These are phyloP conservation scores for Ploettnerulaceae sp. DNA, from an alignment of 2,329 filamentous ascomycete genomes.

Conservation along the genomic window DNA sequence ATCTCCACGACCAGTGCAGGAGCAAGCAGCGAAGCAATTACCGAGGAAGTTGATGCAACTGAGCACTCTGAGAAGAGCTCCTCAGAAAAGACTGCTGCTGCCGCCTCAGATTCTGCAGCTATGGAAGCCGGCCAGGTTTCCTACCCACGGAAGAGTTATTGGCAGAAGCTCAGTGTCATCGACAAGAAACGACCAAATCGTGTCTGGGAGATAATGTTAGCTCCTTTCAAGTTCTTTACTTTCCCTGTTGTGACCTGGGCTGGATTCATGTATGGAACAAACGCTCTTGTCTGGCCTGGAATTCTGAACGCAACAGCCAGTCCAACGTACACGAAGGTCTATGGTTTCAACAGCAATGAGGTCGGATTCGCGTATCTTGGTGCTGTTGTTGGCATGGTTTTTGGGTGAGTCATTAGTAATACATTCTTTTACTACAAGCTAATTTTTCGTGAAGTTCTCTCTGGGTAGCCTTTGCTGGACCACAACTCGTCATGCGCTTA, in stretches of 20 bases:
- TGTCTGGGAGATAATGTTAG: constrained; percentile 37
- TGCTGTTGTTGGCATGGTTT: constrained; percentile 27
- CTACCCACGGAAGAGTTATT: constrained; percentile 38
- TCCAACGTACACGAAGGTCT: constrained; percentile 30
- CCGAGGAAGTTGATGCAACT: background rate
- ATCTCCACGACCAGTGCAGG: constrained; percentile 7
- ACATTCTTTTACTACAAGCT: background rate
- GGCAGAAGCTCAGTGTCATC: constrained; percentile 39
- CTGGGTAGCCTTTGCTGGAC: constrained; percentile 19
- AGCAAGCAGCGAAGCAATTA: constrained; percentile 4
- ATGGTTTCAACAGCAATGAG: constrained; percentile 32
- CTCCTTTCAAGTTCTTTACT: constrained; percentile 33
- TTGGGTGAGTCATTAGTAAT: constrained; percentile 17
- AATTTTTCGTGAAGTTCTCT: constrained; percentile 11
- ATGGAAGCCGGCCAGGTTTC: constrained; percentile 30
- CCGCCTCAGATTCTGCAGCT: constrained; percentile 2
- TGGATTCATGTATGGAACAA: constrained; percentile 34
- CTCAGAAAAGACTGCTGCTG: constrained; percentile 1
- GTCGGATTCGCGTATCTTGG: constrained; percentile 33
- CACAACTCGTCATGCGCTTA: constrained; percentile 27
- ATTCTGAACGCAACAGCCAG: constrained; percentile 33
- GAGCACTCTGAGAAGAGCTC: background rate
- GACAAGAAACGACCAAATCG: constrained; percentile 40
- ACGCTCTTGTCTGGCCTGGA: constrained; percentile 34
- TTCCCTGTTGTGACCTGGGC: constrained; percentile 34